Evolutionary conservation across 2,329 filamentous ascomycete genomes (phyloP).

Genomic region (Albophoma yamanashiensis): DNA sequence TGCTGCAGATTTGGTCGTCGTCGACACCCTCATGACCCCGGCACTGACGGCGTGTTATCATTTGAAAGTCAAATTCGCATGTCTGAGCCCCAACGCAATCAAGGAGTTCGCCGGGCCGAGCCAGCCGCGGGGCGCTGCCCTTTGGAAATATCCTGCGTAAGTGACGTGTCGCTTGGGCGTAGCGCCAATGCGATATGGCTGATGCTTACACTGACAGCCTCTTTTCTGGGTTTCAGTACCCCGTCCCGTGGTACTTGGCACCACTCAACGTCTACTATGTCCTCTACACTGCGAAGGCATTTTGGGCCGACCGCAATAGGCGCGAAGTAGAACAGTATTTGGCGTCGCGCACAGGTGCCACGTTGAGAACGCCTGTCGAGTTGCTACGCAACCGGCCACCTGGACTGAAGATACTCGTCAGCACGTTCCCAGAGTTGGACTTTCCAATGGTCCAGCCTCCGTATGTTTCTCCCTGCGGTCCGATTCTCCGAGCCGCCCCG

Average conservation of each 20-base stretch:
- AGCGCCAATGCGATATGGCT: neutral
- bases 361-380: conserved; percentile 11
- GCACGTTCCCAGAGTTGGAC: conserved; percentile 21
- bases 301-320: conserved; percentile 8
- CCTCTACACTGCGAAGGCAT: conserved; percentile 13
- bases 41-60: conserved; percentile 30
- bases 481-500: conserved; percentile 26
- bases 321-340: conserved; percentile 7
- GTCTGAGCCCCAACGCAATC: conserved; percentile 33
- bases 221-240: conserved; percentile 32
- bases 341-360: conserved; percentile 3
- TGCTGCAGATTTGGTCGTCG: conserved; percentile 26
- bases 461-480: conserved; percentile 33
- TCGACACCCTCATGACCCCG: conserved; percentile 32
- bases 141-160: conserved; percentile 28
- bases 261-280: conserved; percentile 29
- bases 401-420: conserved; percentile 14
- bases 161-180: conserved; percentile 5
- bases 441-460: conserved; percentile 27
- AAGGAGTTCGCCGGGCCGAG: conserved; percentile 25
- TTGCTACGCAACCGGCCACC: conserved; percentile 8
- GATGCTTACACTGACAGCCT: conserved; percentile 16
- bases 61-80: conserved; percentile 18
- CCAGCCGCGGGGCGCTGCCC: conserved; percentile 22
- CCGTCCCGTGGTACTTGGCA: conserved; percentile 30